Base-by-base conservation (phyloP, 805 yeast genomes). In the Soucietia sequanensis region DNA sequence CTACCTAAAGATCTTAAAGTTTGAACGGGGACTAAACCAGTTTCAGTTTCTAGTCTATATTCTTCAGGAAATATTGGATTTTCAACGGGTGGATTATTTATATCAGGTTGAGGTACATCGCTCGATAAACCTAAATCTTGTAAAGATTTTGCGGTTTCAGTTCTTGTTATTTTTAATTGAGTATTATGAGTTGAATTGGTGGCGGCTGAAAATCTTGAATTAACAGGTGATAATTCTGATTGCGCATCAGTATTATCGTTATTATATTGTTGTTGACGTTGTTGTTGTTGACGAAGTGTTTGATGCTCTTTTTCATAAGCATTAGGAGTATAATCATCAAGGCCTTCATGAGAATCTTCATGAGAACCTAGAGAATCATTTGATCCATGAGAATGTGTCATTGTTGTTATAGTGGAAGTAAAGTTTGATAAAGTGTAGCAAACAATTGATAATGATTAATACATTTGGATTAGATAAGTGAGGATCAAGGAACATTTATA, bases 41-140 rank as follows among this genome's bases (percentile, higher is more conserved):
- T 86, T 34, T 75, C 73, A 0, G 96, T 89, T 66, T 89, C 96
- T 58, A 89, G 45, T 5, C 89, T 84, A 57, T 86, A 89, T 56
- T 89, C 96, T 67, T 89, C 96, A 6, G 96, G 96, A 70, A 89
- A 89, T 23, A 88, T 81, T 11, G 91, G 84, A 43, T 75, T 73
- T 40, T 70, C 73, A 16, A 75, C 69, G 24, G 68, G 67, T 3
- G 71, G 68, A 19, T 47, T 32, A 48, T 64, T 49, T 25, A 80
- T 61, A 44, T 78, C 86, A 0, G 78, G 73, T 18, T 65, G 52
- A 4, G 85, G 80, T 1, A 76, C 65, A 4, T 62, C 67, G n/a
- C 72, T 58, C 5, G 76, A 65, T 11, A 84, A 48, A 38, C 93
- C 93, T 56, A 71, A 62, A 10, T 77, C 80, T 35, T 70, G 75